phyloP scores from a whole-genome alignment of 2,329 filamentous ascomycete genomes.

The Apiospora koreana region DNA sequence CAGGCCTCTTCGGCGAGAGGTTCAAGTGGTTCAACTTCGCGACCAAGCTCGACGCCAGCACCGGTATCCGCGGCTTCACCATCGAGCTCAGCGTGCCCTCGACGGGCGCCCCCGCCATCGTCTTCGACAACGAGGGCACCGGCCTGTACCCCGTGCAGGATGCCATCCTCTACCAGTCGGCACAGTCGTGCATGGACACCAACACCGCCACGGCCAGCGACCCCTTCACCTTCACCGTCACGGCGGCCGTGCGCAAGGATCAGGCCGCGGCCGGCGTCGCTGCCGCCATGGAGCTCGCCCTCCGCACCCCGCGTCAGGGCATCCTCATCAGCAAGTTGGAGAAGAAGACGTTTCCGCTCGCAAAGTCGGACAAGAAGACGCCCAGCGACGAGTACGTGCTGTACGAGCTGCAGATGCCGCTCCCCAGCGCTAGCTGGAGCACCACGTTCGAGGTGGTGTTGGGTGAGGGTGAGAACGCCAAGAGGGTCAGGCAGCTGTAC shows the following conservation, averaged over 20 bases:
- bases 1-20: conserved; percentile 25
- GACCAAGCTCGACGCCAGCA: conserved; percentile 23
- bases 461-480: neutral
- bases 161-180: conserved; percentile 27
- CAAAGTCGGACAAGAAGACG: neutral
- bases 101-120: conserved; percentile 22
- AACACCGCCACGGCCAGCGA: conserved; percentile 12
- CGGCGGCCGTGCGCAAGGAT: conserved; percentile 14
- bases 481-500: neutral
- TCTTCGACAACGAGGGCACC: conserved; percentile 27
- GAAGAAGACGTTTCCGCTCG: neutral
- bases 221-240: conserved; percentile 10
- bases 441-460: neutral
- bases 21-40: conserved; percentile 35
- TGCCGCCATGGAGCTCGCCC: conserved; percentile 7
- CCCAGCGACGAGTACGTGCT: neutral
- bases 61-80: conserved; percentile 33
- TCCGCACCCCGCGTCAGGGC: neutral
- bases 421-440: neutral
- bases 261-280: neutral
- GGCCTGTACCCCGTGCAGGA: conserved; percentile 31
- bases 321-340: neutral
- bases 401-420: conserved; percentile 4
- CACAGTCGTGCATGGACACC: conserved; percentile 26
- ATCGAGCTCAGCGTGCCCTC: conserved; percentile 29